Conservation (phyloP, 768 basidiomycete genomes). For the Hericium rajendrae region DNA sequence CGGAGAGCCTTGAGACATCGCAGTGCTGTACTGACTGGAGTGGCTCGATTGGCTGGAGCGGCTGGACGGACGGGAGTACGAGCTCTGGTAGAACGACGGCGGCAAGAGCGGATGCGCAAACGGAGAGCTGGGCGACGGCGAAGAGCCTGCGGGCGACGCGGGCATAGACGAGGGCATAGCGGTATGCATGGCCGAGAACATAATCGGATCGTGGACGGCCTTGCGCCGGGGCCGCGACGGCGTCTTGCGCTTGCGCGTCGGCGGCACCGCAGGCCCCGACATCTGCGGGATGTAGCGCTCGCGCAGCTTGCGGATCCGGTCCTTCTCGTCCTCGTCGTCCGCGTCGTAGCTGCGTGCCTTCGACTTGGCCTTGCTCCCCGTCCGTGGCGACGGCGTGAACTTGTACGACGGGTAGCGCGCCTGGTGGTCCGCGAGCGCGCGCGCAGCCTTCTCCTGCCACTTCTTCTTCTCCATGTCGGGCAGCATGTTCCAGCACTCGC, state of each 20-base stretch:
- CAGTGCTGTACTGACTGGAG: too few species aligned
- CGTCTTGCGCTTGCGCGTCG: slow-evolving; percentile 23
- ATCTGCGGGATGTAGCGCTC: slow-evolving; percentile 25
- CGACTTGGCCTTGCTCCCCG: slow-evolving; percentile 5
- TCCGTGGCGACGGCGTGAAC: slow-evolving; percentile 20
- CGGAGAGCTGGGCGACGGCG: neutral
- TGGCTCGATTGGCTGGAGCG: neutral
- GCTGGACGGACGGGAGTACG: neutral
- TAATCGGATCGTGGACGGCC: neutral
- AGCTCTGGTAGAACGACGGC: neutral
- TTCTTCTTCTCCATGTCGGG: slow-evolving; percentile 22
- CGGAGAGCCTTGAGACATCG: neutral
- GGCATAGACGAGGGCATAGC: neutral
- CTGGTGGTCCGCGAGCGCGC: slow-evolving; percentile 20
- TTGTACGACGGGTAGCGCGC: slow-evolving; percentile 21
- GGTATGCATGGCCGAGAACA: neutral
- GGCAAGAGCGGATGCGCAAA: neutral
- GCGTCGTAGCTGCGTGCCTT: slow-evolving; percentile 13
- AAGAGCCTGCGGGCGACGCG: neutral
- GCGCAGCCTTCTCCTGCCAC: slow-evolving; percentile 27
- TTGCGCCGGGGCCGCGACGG: slow-evolving; percentile 15
- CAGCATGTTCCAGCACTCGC: slow-evolving; percentile 42
- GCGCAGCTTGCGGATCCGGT: slow-evolving; percentile 18
- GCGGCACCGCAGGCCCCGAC: slow-evolving; percentile 26
- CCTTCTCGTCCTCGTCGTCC: slow-evolving; percentile 18